Conservation (phyloP, 2,329 filamentous ascomycete species). For the Gnomoniopsis sp. region DNA sequence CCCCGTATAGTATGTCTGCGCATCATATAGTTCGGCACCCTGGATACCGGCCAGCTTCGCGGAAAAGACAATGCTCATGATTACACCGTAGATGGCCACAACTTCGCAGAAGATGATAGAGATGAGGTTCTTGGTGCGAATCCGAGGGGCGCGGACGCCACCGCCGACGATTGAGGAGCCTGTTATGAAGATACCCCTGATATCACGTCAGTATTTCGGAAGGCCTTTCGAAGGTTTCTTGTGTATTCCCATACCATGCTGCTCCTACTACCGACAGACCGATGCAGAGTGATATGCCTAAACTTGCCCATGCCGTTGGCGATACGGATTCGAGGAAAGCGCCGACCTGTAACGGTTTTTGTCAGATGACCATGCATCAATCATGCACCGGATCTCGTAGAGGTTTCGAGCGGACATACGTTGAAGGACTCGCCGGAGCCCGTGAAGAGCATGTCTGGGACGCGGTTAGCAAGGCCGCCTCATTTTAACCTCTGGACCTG, state of each 20-base stretch:
- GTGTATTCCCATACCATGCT: conserved; percentile 70
- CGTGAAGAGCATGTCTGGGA: conserved; percentile 94
- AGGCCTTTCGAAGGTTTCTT: neutral
- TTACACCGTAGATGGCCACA: conserved; percentile 99
- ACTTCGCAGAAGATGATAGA: conserved; percentile 99
- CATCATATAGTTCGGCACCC: conserved; percentile 65
- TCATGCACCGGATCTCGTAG: neutral
- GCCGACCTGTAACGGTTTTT: conserved; percentile 62
- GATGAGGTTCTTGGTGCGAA: conserved; percentile 98
- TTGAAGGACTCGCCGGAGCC: conserved; percentile 95
- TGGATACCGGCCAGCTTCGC: conserved; percentile 71
- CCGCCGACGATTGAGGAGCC: conserved; percentile 96
- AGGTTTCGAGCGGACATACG: conserved; percentile 46
- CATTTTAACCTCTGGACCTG: neutral
- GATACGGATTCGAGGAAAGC: conserved; percentile 92
- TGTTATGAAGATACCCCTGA: conserved; percentile 97
- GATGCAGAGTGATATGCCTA: conserved; percentile 92
- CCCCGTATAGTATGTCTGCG: conserved; percentile 86
- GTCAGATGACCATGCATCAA: conserved; percentile 9
- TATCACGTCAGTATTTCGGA: neutral
- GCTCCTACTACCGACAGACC: conserved; percentile 94
- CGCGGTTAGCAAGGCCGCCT: conserved; percentile 18
- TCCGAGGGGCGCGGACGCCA: conserved; percentile 93
- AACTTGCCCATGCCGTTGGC: conserved; percentile 86
- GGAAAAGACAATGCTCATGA: conserved; percentile 99